These are phyloP conservation scores for Macadamia tetraphylla DNA, from an alignment of 164 flowering plant species.

Conservation along the genomic window DNA sequence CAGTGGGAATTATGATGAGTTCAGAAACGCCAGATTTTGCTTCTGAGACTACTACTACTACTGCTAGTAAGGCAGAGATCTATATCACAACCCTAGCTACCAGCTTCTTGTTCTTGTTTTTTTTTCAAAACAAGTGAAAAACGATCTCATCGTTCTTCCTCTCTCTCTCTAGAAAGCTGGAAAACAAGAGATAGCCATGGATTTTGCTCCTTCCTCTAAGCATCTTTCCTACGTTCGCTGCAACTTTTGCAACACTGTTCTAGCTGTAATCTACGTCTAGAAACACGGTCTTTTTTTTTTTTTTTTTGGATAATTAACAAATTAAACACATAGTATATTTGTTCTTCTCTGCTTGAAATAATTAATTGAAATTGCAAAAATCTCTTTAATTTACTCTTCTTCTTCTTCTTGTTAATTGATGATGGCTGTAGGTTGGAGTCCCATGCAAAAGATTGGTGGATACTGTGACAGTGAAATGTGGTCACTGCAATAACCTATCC, in stretches of 20 bases:
- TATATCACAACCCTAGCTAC: no score
- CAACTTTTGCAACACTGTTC: slow-evolving; percentile 91
- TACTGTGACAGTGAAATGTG: slow-evolving; percentile 95
- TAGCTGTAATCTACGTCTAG: slow-evolving; percentile 52
- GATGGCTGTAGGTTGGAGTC: slow-evolving; percentile 59
- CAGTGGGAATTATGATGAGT: background rate
- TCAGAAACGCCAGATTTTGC: slow-evolving; percentile 22
- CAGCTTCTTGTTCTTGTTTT: no score
- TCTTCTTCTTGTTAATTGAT: background rate
- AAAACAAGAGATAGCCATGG: slow-evolving; percentile 38
- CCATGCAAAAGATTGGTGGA: slow-evolving; percentile 76
- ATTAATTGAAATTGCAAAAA: no score
- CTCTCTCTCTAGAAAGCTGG: slow-evolving; percentile 3
- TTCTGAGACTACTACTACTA: background rate
- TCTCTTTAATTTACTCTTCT: background rate
- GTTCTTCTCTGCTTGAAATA: no score
- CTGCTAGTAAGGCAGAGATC: no score
- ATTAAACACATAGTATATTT: background rate
- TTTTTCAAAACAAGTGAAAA: no score
- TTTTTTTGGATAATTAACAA: no score
- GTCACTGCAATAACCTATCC: slow-evolving; percentile 84
- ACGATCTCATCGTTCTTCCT: background rate
- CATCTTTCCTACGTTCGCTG: slow-evolving; percentile 90
- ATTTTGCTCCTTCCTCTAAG: slow-evolving; percentile 43
- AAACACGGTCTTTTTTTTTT: no score